A percentile compares a stretch with the other conserved stretches of the same genome.
phyloP scores from a whole-genome alignment of 768 basidiomycete genomes.

The Naematelia encephala region DNA sequence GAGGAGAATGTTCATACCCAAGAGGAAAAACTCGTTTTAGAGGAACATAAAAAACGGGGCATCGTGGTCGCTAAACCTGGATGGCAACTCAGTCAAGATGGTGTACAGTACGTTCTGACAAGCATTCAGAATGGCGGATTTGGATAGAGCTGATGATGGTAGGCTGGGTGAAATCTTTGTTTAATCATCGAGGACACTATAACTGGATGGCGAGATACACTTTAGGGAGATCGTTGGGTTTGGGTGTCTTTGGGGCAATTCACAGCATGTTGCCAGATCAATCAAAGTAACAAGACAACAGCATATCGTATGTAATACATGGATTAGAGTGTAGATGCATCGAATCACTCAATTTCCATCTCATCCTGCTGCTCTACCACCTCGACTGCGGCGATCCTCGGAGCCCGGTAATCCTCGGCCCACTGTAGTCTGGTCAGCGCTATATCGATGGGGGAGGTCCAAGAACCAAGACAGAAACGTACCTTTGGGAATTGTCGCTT shows the following conservation, averaged over 20 bases:
- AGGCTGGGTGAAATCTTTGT: slow-evolving; percentile 20
- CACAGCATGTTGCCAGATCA: background rate
- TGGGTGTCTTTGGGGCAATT: background rate
- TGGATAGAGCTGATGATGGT: slow-evolving; percentile 1
- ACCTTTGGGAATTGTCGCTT: slow-evolving; percentile 92
- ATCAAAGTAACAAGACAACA: background rate
- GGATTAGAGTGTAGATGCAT: background rate
- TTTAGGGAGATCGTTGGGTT: too few relatives aligned
- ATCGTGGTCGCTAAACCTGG: slow-evolving; percentile 13
- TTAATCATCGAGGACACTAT: background rate
- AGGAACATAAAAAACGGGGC: slow-evolving; percentile 9
- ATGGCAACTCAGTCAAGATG: slow-evolving; percentile 17
- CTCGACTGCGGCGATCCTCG: slow-evolving; percentile 6
- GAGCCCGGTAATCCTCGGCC: slow-evolving; percentile 19
- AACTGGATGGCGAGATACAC: background rate
- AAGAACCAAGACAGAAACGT: slow-evolving; percentile 28
- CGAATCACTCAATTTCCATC: slow-evolving; percentile 35
- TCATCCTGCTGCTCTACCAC: slow-evolving; percentile 18
- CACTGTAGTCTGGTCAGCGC: slow-evolving; percentile 7
- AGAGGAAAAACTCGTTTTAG: slow-evolving; percentile 6
- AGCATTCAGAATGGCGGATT: background rate
- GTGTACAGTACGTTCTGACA: slow-evolving; percentile 11
- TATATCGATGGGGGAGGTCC: background rate
- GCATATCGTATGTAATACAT: background rate
- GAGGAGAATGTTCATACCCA: slow-evolving; percentile 7